These are phyloP conservation scores for Hymenoscyphus fraxineus DNA, from an alignment of 2,329 filamentous ascomycete genomes.

Conservation along the genomic window DNA sequence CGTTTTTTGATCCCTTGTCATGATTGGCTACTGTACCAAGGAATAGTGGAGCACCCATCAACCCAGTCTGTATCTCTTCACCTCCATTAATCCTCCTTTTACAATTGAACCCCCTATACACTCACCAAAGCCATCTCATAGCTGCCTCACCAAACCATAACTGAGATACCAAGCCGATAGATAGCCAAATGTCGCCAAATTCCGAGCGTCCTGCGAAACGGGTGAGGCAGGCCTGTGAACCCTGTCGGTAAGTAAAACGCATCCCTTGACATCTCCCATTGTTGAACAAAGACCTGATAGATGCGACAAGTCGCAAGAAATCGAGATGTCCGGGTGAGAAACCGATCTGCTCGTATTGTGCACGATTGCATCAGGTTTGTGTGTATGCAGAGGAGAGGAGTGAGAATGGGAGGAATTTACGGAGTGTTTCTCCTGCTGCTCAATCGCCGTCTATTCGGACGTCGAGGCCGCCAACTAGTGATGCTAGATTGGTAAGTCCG, in stretches of 20 bases:
- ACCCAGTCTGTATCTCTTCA: no score
- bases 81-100: no score
- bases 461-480: conserved; percentile 2
- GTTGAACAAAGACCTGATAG: conserved; percentile 3
- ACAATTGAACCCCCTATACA: no score
- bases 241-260: conserved; percentile 33
- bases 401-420: conserved; percentile 9
- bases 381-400: conserved; percentile 39
- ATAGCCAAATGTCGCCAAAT: conserved; percentile 14
- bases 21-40: no score
- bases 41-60: no score
- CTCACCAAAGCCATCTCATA: no score
- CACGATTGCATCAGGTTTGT: conserved; percentile 45
- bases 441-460: conserved; percentile 3
- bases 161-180: background rate
- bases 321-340: conserved; percentile 49
- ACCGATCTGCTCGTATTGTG: conserved; percentile 47
- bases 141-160: no score
- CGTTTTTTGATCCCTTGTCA: no score
- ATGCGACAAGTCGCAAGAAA: conserved; percentile 45
- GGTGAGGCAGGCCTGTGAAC: conserved; percentile 36
- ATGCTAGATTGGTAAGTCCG: conserved; percentile 16
- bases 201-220: conserved; percentile 32
- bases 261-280: background rate
- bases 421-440: conserved; percentile 17